Conservation (phyloP, 352 stramenopile species). For the Thalassiosira livingstoniorum region DNA sequence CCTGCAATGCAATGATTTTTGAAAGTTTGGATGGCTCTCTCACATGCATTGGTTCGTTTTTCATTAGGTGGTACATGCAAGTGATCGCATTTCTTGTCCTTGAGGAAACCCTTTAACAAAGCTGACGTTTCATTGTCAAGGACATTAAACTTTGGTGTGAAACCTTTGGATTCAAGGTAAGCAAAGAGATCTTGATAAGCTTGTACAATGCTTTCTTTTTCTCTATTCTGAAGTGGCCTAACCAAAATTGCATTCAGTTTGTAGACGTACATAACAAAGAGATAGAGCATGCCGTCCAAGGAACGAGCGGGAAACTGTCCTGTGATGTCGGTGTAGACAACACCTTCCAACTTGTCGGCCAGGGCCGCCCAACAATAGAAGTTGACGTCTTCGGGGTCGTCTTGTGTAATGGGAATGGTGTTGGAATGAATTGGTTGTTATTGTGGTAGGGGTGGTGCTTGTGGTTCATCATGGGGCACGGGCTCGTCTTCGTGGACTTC, state of each 20-base stretch:
- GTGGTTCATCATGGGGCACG: no score
- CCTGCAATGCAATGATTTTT: constrained; percentile 61
- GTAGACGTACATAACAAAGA: not conserved
- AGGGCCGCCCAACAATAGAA: not conserved
- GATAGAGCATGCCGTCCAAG: not conserved
- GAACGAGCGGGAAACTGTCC: not conserved
- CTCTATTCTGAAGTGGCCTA: not conserved
- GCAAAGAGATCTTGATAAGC: not conserved
- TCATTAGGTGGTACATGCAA: constrained; percentile 7
- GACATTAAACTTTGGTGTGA: constrained; percentile 40
- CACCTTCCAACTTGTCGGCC: constrained; percentile 1
- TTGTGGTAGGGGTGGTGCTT: not conserved
- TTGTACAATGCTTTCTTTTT: not conserved
- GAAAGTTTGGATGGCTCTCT: constrained; percentile 62
- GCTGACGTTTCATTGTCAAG: constrained; percentile 31
- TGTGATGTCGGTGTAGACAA: constrained; percentile 1
- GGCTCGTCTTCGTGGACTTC: not conserved
- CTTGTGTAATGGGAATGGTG: no score
- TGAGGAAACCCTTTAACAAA: constrained; percentile 5
- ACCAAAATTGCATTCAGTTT: not conserved
- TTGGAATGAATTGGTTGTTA: not conserved
- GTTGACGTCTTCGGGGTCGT: no score
- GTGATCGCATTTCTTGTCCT: not conserved
- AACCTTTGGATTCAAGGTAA: not conserved
- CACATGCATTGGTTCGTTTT: constrained; percentile 10